Conservation (phyloP, 2,329 filamentous ascomycete genomes). For the Cercospora brassicicola region DNA sequence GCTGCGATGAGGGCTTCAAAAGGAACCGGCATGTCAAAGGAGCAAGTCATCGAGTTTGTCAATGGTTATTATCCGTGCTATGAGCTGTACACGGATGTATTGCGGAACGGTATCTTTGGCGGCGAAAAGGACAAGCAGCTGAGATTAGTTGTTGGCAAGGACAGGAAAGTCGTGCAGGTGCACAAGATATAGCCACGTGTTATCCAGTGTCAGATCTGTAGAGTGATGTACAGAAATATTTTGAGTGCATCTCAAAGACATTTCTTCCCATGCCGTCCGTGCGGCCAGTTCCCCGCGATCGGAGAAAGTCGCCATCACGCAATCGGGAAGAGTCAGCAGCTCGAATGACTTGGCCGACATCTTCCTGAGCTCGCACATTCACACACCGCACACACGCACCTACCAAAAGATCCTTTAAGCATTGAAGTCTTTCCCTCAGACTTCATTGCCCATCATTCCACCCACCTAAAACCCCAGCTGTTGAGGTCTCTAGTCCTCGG, state of each 20-base stretch:
- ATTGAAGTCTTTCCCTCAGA: background rate
- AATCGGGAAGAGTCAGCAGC: conserved; percentile 5
- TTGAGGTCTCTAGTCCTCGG: conserved; percentile 38
- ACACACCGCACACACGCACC: background rate
- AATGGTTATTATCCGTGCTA: conserved; percentile 61
- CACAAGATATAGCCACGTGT: conserved; percentile 19
- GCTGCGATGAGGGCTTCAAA: conserved; percentile 63
- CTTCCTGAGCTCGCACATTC: conserved; percentile 2
- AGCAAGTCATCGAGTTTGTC: conserved; percentile 75
- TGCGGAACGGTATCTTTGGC: conserved; percentile 53
- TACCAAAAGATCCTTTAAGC: background rate
- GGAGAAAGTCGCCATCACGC: conserved; percentile 3
- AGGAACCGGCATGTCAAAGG: conserved; percentile 78
- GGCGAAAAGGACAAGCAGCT: conserved; percentile 50
- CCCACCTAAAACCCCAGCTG: conserved; percentile 26
- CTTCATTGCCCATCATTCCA: conserved; percentile 33
- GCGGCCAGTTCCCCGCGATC: conserved; percentile 1
- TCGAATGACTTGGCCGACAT: conserved; percentile 4
- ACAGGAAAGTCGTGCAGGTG: conserved; percentile 45
- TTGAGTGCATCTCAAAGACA: background rate
- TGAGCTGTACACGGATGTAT: conserved; percentile 54
- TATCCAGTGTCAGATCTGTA: background rate
- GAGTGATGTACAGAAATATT: background rate
- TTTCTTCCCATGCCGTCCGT: background rate
- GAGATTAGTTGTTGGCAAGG: conserved; percentile 51